Evolutionary conservation across 257 asterid species (phyloP).

Genomic region (Penstemon davidsonii): DNA sequence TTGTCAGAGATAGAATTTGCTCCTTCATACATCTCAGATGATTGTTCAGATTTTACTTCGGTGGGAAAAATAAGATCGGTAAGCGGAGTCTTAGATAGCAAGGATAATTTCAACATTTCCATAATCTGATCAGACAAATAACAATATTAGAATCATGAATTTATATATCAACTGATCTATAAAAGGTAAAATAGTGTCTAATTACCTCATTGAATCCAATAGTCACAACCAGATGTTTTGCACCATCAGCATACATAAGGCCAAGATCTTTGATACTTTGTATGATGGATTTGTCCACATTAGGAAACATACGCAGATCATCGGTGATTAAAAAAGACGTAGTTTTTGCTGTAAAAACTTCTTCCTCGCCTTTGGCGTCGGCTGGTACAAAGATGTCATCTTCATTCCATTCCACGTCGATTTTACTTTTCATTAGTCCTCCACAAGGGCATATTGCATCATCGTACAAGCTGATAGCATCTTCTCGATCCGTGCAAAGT

Average conservation of each 20-base stretch:
- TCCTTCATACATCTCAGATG: too few species aligned
- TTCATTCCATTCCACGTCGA: fast-evolving
- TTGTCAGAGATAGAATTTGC: too few species aligned
- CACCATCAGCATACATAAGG: not conserved
- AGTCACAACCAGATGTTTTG: not conserved
- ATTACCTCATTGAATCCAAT: conserved; percentile 28
- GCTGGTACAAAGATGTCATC: too few species aligned
- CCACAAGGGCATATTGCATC: conserved; percentile 15
- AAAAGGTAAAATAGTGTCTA: not conserved
- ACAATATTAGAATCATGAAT: not conserved
- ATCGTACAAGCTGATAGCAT: not conserved
- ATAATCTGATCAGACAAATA: conserved; percentile 14
- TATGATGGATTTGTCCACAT: not conserved
- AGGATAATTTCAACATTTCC: not conserved
- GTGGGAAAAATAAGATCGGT: too few species aligned
- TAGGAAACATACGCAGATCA: conserved; percentile 12
- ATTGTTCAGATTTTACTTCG: too few species aligned
- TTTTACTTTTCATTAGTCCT: not conserved
- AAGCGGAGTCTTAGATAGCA: too few species aligned
- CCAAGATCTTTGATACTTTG: not conserved
- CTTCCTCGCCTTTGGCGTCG: not conserved
- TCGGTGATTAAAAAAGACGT: not conserved
- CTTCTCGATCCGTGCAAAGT: too few species aligned
- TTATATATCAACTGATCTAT: too few species aligned
- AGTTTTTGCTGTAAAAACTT: not conserved